phyloP scores from a whole-genome alignment of 2,329 filamentous ascomycete genomes.

The Graphiopsis chlorocephala region DNA sequence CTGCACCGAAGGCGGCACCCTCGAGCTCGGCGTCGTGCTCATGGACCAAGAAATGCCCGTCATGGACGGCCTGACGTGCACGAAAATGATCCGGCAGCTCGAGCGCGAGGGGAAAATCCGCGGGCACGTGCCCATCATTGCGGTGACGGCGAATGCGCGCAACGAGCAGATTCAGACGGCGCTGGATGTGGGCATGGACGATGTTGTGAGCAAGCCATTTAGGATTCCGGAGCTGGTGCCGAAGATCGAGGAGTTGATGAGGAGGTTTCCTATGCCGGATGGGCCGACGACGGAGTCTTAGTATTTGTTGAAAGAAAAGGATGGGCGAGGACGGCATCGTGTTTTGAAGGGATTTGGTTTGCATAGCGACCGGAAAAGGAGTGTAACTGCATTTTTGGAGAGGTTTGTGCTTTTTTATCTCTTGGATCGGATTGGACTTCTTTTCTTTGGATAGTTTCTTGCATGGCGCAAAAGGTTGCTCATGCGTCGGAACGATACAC shows the following conservation, averaged over 20 bases:
- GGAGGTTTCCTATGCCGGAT: constrained; percentile 25
- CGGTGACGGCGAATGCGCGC: constrained; percentile 78
- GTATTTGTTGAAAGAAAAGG: too few relatives aligned
- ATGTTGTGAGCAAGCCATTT: constrained; percentile 52
- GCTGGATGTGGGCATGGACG: constrained; percentile 66
- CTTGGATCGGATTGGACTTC: background rate
- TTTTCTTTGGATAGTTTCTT: background rate
- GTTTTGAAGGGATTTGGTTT: too few relatives aligned
- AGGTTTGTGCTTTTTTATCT: background rate
- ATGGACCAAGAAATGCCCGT: constrained; percentile 85
- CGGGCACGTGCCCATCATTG: constrained; percentile 71
- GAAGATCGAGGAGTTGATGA: constrained; percentile 49
- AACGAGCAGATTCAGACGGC: constrained; percentile 71
- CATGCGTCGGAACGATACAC: background rate
- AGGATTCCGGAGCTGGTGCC: constrained; percentile 50
- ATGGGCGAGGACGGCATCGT: too few relatives aligned
- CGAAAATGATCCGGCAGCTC: constrained; percentile 65
- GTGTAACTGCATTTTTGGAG: background rate
- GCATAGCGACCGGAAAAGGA: background rate
- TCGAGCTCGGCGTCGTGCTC: constrained; percentile 54
- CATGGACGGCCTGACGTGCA: constrained; percentile 68
- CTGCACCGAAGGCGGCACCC: constrained; percentile 31
- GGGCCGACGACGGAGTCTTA: too few relatives aligned
- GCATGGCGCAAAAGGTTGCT: background rate
- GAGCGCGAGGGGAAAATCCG: constrained; percentile 61